Evolutionary conservation across 768 basidiomycete species (phyloP).

Genomic region (Leucocoprinus leucothites): DNA sequence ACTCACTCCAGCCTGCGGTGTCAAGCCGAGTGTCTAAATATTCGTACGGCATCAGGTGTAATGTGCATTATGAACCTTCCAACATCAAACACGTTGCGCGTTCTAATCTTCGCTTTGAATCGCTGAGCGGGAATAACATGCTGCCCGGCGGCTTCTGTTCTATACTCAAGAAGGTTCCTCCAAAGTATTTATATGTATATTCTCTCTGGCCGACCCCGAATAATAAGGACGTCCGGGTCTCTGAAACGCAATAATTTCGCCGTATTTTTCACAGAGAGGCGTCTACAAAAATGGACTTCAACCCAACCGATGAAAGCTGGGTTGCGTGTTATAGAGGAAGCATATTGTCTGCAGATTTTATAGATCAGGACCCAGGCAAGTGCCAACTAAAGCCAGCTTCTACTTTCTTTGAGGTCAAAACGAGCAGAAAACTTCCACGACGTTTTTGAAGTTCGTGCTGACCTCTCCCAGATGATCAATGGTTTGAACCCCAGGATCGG

Average conservation of each 20-base stretch:
- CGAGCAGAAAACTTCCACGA: constrained; percentile 16
- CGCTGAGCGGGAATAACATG: neutral
- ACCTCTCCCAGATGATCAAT: constrained; percentile 15
- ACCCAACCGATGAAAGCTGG: neutral
- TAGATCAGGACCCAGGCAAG: constrained; percentile 21
- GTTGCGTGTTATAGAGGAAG: constrained; percentile 22
- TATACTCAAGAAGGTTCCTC: constrained; percentile 12
- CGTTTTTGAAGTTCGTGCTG: constrained; percentile 20
- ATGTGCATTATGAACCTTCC: constrained; percentile 4
- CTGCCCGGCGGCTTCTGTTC: constrained; percentile 13
- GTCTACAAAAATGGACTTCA: constrained; percentile 8
- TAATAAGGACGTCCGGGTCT: constrained; percentile 19
- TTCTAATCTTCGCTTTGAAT: neutral
- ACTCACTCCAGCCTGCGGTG: constrained; percentile 15
- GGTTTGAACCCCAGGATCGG: constrained; percentile 7
- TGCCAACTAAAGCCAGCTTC: no score
- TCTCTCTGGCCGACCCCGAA: neutral
- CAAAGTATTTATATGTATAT: no score
- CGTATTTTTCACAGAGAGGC: constrained; percentile 6
- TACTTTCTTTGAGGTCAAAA: no score
- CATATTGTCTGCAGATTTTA: constrained; percentile 16
- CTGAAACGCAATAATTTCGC: constrained; percentile 22
- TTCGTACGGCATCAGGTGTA: constrained; percentile 14
- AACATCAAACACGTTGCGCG: constrained; percentile 13
- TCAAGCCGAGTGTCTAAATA: constrained; percentile 12